Evolutionary conservation across 345 rosid species (phyloP).

Genomic region (Arabidopsis thaliana): TAIR10.1 NC_003070.9:24735501-24736000

Average conservation of each 20-base stretch:
- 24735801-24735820: conserved; percentile 96
- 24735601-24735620: conserved; percentile 59
- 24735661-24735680: conserved; percentile 57
- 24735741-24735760: conserved; percentile 94
- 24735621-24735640: background rate
- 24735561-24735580: conserved; percentile 97
- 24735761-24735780: conserved; percentile 89
- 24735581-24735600: conserved; percentile 99
- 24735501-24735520: conserved; percentile 88
- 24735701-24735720: conserved; percentile 97
- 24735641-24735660: conserved; percentile 17
- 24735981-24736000: conserved; percentile 98
- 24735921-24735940: conserved; percentile 92
- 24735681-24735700: conserved; percentile 98
- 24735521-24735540: conserved; percentile 98
- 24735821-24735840: conserved; percentile 99
- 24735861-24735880: conserved; percentile 96
- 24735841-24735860: conserved; percentile 98
- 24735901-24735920: conserved; percentile 98
- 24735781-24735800: conserved; percentile 97
- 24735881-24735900: conserved; percentile 91
- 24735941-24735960: conserved; percentile 83
- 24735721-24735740: conserved; percentile 99
- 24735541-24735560: conserved; percentile 99
- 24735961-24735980: conserved; percentile 98